Percentiles rank a stretch among this genome's conserved stretches.
Conservation (phyloP, 495 filamentous ascomycete genomes). For the Pyrenula aspistea region DNA sequence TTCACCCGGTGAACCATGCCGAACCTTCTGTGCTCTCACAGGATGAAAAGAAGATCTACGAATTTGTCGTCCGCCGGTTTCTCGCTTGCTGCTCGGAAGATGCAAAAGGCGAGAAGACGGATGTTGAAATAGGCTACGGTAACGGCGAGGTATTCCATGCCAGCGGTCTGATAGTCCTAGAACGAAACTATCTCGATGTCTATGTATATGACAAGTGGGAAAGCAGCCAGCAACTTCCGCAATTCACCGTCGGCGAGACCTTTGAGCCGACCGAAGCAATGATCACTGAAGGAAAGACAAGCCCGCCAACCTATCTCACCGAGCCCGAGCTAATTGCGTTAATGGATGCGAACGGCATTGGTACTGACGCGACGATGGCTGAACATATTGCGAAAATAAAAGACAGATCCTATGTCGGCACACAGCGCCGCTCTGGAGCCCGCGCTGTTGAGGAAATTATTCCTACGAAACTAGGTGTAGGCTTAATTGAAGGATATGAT, state of each 20-base stretch:
- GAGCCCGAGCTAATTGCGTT: constrained; percentile 94
- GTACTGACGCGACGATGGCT: constrained; percentile 97
- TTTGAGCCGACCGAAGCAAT: constrained; percentile 86
- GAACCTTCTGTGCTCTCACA: constrained; percentile 43
- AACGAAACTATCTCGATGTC: constrained; percentile 87
- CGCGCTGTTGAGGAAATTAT: constrained; percentile 72
- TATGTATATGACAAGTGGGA: constrained; percentile 96
- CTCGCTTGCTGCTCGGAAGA: constrained; percentile 95
- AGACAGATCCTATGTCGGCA: constrained; percentile 69
- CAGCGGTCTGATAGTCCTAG: constrained; percentile 72
- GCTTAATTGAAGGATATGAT: constrained; percentile 87
- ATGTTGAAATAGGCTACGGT: constrained; percentile 76
- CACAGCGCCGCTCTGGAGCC: constrained; percentile 37
- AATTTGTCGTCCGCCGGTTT: constrained; percentile 89
- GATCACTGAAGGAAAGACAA: constrained; percentile 79
- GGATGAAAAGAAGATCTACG: constrained; percentile 71
- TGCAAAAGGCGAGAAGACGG: constrained; percentile 71
- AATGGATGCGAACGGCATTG: constrained; percentile 98
- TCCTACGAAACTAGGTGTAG: constrained; percentile 79
- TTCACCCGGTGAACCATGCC: constrained; percentile 82
- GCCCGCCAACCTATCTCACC: constrained; percentile 73
- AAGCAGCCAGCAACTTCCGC: constrained; percentile 69
- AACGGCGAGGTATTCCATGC: constrained; percentile 63
- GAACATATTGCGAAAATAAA: constrained; percentile 96
- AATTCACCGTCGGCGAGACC: constrained; percentile 60